Evolutionary conservation across 2,329 filamentous ascomycete genomes (phyloP).

Genomic region (Septoria linicola): DNA sequence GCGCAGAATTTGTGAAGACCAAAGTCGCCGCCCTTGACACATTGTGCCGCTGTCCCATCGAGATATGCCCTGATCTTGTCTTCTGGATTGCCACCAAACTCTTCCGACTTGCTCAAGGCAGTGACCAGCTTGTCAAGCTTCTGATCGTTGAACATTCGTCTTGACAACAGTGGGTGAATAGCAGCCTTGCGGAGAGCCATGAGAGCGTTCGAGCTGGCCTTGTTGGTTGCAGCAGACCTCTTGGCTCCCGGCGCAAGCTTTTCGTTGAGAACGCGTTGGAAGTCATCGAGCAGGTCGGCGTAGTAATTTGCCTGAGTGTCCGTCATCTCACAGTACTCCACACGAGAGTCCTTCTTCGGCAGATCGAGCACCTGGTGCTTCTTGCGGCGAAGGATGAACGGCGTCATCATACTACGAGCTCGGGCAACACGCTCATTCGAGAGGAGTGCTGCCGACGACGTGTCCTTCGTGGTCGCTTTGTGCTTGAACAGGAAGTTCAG

Average conservation of each 20-base stretch:
- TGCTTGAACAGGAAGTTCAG: constrained; percentile 88
- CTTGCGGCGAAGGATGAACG: constrained; percentile 89
- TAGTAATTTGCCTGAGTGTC: constrained; percentile 72
- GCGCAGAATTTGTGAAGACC: constrained; percentile 60
- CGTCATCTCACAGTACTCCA: constrained; percentile 80
- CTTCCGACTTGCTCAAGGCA: constrained; percentile 33
- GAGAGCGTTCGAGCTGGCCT: constrained; percentile 49
- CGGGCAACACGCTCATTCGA: constrained; percentile 83
- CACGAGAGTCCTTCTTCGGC: constrained; percentile 72
- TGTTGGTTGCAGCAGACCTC: constrained; percentile 47
- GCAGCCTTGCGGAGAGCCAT: constrained; percentile 91
- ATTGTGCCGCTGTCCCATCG: constrained; percentile 64
- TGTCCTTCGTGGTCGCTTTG: constrained; percentile 79
- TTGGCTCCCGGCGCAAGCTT: constrained; percentile 53
- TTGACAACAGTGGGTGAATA: constrained; percentile 85
- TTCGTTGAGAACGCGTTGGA: constrained; percentile 60
- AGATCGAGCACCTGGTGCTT: constrained; percentile 85
- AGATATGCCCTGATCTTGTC: constrained; percentile 59
- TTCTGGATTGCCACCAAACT: constrained; percentile 36
- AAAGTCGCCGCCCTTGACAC: constrained; percentile 73
- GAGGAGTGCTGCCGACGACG: constrained; percentile 74
- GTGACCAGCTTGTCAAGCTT: constrained; percentile 69
- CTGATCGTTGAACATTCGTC: constrained; percentile 73
- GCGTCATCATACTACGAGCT: constrained; percentile 87
- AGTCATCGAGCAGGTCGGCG: constrained; percentile 63